Percentiles rank a stretch among this genome's conserved stretches.
These are phyloP conservation scores for Fragaria nilgerrensis DNA, from an alignment of 306 rosid species.

Conservation along the genomic window DNA sequence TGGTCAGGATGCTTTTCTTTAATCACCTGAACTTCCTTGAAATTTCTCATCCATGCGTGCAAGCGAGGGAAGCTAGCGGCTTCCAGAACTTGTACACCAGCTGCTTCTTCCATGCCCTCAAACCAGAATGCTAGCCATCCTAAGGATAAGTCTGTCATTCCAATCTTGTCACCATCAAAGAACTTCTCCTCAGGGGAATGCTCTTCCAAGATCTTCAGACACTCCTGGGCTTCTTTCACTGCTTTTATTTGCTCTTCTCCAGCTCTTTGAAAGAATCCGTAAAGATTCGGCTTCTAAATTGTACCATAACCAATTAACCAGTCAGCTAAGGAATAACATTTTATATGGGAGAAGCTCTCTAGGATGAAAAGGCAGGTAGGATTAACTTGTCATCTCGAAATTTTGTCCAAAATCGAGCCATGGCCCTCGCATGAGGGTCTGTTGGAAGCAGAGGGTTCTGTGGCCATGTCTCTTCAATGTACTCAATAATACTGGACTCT, in stretches of 20 bases:
- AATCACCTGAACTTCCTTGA: constrained; percentile 6
- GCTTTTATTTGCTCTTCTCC: constrained; percentile 20
- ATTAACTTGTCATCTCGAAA: constrained; percentile 20
- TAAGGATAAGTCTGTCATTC: constrained; percentile 15
- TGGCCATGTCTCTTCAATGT: constrained; percentile 2
- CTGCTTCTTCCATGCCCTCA: constrained; percentile 1
- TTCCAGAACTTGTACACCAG: constrained; percentile 14
- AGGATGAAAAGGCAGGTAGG: background rate
- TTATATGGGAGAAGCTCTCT: background rate
- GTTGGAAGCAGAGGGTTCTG: constrained; percentile 14
- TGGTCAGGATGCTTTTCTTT: constrained; percentile 11
- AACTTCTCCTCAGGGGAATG: constrained; percentile 3
- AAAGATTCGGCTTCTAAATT: background rate
- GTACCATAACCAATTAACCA: background rate
- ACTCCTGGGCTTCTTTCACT: too few species aligned
- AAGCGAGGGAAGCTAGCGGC: constrained; percentile 1
- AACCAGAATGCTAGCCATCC: constrained; percentile 9
- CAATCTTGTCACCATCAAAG: background rate
- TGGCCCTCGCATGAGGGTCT: constrained; percentile 6
- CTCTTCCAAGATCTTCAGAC: constrained; percentile 14
- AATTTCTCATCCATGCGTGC: constrained; percentile 3
- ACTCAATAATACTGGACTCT: too few species aligned
- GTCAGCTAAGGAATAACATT: background rate
- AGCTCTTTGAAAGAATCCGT: background rate
- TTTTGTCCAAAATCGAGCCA: constrained; percentile 13